Conservation (phyloP, 106 monocot species). For the Alisma plantagoaquatica region DNA sequence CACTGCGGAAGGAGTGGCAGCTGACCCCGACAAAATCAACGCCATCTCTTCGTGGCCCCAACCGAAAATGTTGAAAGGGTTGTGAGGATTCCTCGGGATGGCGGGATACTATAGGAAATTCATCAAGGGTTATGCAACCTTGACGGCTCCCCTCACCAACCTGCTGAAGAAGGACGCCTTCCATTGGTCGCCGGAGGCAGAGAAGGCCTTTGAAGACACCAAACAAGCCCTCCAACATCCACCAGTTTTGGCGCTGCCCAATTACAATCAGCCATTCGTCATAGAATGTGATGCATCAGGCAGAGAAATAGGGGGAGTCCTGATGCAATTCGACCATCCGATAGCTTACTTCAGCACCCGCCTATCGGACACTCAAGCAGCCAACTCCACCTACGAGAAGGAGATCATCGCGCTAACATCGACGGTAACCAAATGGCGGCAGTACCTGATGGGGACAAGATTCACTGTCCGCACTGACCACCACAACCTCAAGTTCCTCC, state of each 20-base stretch:
- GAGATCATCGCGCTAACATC: slow-evolving; percentile 1
- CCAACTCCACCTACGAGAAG: background rate
- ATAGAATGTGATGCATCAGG: slow-evolving; percentile 9
- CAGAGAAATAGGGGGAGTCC: slow-evolving; percentile 1
- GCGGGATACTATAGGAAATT: slow-evolving; percentile 7
- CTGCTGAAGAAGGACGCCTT: slow-evolving; percentile 11
- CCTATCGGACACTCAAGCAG: background rate
- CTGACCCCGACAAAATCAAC: background rate
- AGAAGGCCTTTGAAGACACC: background rate
- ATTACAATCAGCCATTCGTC: background rate
- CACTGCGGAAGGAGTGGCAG: background rate
- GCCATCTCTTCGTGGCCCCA: background rate
- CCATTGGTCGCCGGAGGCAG: background rate
- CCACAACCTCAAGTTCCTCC: background rate
- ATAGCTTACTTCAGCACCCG: slow-evolving; percentile 2
- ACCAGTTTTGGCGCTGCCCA: background rate
- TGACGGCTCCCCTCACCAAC: background rate
- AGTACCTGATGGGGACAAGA: background rate
- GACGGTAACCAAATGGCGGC: slow-evolving; percentile 3
- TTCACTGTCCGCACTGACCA: slow-evolving; percentile 6
- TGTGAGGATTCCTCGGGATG: slow-evolving; percentile 6
- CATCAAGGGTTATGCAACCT: background rate
- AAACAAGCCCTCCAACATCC: background rate
- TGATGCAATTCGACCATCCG: slow-evolving; percentile 1
- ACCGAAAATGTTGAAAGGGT: background rate